Conservation (phyloP, 2,329 filamentous ascomycete species). For the Beauveria bassiana region DNA sequence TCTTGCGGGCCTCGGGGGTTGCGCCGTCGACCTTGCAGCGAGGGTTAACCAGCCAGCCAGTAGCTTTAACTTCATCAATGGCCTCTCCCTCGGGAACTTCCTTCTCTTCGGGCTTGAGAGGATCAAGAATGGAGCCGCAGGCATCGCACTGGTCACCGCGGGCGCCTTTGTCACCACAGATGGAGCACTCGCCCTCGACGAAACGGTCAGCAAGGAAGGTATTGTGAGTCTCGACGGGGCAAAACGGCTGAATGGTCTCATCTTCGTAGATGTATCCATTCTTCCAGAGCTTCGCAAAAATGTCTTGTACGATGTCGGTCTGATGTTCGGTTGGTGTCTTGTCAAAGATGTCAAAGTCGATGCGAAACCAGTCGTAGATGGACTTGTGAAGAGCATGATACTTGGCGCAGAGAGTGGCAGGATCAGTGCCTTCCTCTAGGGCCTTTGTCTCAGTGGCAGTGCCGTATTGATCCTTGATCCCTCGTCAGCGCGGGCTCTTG, state of each 20-base stretch:
- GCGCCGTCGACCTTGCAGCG: slow-evolving; percentile 87
- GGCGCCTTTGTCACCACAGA: slow-evolving; percentile 64
- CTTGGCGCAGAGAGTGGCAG: slow-evolving; percentile 81
- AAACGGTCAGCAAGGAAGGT: slow-evolving; percentile 81
- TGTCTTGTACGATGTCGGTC: slow-evolving; percentile 85
- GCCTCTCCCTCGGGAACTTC: slow-evolving; percentile 23
- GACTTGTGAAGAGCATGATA: slow-evolving; percentile 85
- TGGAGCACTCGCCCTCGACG: slow-evolving; percentile 70
- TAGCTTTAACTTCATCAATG: slow-evolving; percentile 25
- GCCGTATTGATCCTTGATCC: slow-evolving; percentile 72
- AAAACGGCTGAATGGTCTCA: slow-evolving; percentile 84
- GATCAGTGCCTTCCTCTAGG: slow-evolving; percentile 75
- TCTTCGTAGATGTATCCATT: slow-evolving; percentile 86
- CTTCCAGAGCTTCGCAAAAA: slow-evolving; percentile 79
- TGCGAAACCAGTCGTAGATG: slow-evolving; percentile 94
- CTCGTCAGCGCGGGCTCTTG: neutral
- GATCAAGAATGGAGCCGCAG: slow-evolving; percentile 65
- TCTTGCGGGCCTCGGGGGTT: slow-evolving; percentile 69
- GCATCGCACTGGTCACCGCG: slow-evolving; percentile 69
- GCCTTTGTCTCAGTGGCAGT: slow-evolving; percentile 96
- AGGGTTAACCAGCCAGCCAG: slow-evolving; percentile 63
- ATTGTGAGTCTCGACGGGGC: slow-evolving; percentile 56
- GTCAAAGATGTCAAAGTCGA: slow-evolving; percentile 91
- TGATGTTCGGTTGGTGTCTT: slow-evolving; percentile 84
- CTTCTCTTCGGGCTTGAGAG: slow-evolving; percentile 49